phyloP scores from a whole-genome alignment of 202 grass and related monocot species.

The Carex sylvatica region DNA sequence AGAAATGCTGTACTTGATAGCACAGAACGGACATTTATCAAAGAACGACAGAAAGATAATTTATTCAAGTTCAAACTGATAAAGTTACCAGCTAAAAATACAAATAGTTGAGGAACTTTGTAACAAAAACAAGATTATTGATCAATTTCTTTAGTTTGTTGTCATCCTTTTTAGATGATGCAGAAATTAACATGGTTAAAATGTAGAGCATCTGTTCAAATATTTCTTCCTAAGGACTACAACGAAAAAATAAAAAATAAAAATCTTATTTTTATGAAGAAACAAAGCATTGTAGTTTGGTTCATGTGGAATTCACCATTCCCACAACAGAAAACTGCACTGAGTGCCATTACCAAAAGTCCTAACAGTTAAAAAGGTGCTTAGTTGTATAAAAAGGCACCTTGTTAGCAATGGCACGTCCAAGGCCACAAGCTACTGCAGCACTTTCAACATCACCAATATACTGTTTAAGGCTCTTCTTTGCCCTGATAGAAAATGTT shows the following conservation, averaged over 20 bases:
- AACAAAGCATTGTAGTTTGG: background rate
- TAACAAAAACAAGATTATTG: background rate
- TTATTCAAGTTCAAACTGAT: background rate
- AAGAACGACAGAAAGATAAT: background rate
- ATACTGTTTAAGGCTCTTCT: conserved; percentile 63
- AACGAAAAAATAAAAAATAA: background rate
- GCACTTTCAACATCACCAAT: conserved; percentile 84
- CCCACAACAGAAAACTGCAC: background rate
- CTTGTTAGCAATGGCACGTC: conserved; percentile 88
- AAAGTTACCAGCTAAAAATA: conserved; percentile 1
- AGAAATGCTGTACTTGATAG: background rate
- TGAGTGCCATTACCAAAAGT: conserved; percentile 1
- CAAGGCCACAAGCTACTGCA: conserved; percentile 85
- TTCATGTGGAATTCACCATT: background rate
- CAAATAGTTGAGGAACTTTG: background rate
- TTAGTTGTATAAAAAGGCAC: conserved; percentile 32
- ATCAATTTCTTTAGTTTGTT: background rate
- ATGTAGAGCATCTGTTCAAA: background rate
- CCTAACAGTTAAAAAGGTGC: background rate
- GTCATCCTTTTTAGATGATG: background rate
- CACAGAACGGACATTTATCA: background rate
- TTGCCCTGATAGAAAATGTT: conserved; percentile 55
- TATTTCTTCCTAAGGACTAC: background rate
- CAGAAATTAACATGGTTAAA: background rate
- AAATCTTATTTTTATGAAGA: background rate